These are phyloP conservation scores for Exophiala oligosperma DNA, from an alignment of 2,329 filamentous ascomycete species.

Conservation along the genomic window DNA sequence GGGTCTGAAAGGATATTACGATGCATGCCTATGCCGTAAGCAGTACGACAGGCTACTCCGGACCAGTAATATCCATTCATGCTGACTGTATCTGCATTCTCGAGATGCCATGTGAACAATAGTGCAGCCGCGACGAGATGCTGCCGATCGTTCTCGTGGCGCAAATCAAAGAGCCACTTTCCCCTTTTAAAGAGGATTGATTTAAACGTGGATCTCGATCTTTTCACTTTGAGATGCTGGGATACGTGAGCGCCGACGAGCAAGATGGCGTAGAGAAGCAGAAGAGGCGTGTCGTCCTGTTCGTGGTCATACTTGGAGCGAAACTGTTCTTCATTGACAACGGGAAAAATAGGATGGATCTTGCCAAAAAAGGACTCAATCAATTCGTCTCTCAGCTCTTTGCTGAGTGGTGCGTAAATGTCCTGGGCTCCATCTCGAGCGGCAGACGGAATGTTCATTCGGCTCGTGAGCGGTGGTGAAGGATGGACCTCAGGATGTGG, in stretches of 20 bases:
- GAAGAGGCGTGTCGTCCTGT: constrained; percentile 46
- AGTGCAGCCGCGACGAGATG: constrained; percentile 56
- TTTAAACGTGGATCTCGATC: constrained; percentile 45
- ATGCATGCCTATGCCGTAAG: constrained; percentile 57
- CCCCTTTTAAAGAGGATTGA: constrained; percentile 53
- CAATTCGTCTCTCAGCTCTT: constrained; percentile 40
- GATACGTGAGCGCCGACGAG: constrained; percentile 55
- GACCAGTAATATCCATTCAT: constrained; percentile 57
- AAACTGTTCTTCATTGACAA: constrained; percentile 55
- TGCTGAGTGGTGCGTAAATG: constrained; percentile 1
- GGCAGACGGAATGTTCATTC: neutral
- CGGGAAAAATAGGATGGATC: constrained; percentile 54
- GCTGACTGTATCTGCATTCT: constrained; percentile 56
- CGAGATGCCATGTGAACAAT: constrained; percentile 57
- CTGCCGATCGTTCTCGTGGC: constrained; percentile 55
- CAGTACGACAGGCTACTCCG: constrained; percentile 53
- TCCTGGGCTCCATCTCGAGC: neutral
- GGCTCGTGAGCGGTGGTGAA: constrained; percentile 1
- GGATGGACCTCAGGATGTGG: constrained; percentile 7
- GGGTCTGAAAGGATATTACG: constrained; percentile 43
- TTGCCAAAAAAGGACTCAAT: constrained; percentile 53
- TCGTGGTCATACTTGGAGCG: constrained; percentile 52
- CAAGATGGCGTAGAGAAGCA: constrained; percentile 53
- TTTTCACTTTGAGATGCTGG: constrained; percentile 36
- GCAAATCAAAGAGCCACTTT: constrained; percentile 55